A percentile compares a stretch with the other conserved stretches of the same genome.
These are phyloP conservation scores for Hebeloma cylindrosporum DNA, from an alignment of 768 basidiomycete species.

Conservation along the genomic window DNA sequence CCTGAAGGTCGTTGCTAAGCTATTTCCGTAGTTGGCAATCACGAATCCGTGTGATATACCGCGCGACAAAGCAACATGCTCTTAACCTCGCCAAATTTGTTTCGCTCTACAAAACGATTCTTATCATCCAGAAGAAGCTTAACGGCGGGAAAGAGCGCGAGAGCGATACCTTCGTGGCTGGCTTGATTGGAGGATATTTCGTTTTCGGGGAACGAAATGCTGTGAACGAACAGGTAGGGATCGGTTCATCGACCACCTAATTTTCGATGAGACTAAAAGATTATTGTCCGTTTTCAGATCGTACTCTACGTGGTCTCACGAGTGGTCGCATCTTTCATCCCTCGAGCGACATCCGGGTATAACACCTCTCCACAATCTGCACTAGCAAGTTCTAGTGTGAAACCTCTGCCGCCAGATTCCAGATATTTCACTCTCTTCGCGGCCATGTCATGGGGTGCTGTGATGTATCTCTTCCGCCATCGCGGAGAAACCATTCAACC, in stretches of 20 bases:
- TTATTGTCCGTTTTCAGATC: constrained; percentile 53
- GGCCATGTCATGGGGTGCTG: constrained; percentile 88
- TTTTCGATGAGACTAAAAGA: not conserved
- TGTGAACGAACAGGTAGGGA: constrained; percentile 85
- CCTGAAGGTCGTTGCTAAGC: constrained; percentile 13
- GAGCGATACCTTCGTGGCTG: constrained; percentile 89
- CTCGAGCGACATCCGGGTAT: constrained; percentile 65
- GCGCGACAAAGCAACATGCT: constrained; percentile 88
- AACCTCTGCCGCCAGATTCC: constrained; percentile 82
- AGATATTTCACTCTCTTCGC: constrained; percentile 85
- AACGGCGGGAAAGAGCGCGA: constrained; percentile 82
- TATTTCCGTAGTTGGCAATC: constrained; percentile 58
- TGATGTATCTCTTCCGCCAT: constrained; percentile 95
- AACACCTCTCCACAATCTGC: constrained; percentile 43
- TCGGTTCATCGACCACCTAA: not conserved
- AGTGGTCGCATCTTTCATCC: constrained; percentile 88
- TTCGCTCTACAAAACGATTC: constrained; percentile 82
- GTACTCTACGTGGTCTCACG: constrained; percentile 95
- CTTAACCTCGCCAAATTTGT: constrained; percentile 94
- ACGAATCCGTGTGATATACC: constrained; percentile 68
- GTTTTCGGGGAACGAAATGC: constrained; percentile 86
- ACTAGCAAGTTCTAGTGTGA: constrained; percentile 42
- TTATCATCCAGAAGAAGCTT: constrained; percentile 78
- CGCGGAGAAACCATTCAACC: constrained; percentile 90
- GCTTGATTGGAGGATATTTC: constrained; percentile 87